These are phyloP conservation scores for Phytophthora syringae DNA, from an alignment of 352 stramenopile species.

Conservation along the genomic window DNA sequence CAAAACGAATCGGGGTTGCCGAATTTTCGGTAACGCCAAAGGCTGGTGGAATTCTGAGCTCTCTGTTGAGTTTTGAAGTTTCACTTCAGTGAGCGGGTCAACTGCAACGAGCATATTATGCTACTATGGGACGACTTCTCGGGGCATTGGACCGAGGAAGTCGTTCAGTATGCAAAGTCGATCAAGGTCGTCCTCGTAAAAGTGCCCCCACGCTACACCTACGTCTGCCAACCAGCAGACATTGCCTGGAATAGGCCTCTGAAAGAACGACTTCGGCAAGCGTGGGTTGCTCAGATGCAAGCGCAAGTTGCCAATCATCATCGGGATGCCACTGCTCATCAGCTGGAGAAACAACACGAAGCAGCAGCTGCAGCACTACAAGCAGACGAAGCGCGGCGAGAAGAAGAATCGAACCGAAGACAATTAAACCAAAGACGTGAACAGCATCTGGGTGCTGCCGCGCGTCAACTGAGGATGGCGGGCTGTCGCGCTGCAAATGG, in stretches of 20 bases:
- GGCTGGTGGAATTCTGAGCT: slow-evolving; percentile 8
- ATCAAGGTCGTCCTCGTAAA: neutral
- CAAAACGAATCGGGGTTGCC: neutral
- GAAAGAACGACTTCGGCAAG: no score
- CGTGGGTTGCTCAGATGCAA: no score
- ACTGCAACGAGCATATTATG: neutral
- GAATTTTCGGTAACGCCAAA: neutral
- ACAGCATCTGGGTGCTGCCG: no score
- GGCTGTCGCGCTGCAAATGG: no score
- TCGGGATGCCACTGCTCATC: no score
- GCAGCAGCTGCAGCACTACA: no score
- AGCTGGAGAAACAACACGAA: no score
- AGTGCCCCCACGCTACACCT: neutral
- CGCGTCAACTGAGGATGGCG: no score
- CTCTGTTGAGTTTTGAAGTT: neutral
- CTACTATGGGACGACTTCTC: neutral
- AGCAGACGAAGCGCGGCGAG: no score
- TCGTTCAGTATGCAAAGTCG: neutral
- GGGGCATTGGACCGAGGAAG: neutral
- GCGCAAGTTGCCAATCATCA: no score
- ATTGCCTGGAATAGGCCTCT: neutral
- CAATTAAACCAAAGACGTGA: no score
- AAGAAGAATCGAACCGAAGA: no score
- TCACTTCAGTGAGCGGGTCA: neutral
- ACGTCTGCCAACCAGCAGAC: neutral